These are phyloP conservation scores for Teunomyces funiuensis DNA, from an alignment of 805 yeast species.

Conservation along the genomic window DNA sequence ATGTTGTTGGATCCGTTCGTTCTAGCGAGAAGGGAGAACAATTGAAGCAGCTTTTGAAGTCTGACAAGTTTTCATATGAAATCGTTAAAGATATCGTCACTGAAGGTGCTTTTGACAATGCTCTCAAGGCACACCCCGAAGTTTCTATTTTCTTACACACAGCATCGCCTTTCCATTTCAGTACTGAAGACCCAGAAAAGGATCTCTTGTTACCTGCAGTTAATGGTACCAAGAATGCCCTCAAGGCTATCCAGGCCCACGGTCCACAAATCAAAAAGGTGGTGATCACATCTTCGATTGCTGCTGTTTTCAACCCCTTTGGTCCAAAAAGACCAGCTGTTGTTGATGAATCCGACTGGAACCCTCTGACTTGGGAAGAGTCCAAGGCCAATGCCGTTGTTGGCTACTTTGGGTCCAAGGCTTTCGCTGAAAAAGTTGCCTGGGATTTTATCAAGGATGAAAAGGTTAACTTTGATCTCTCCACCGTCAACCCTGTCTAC, in stretches of 20 bases:
- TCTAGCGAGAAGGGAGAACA: slow-evolving; percentile 21
- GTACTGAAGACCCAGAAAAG: slow-evolving; percentile 43
- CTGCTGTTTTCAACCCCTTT: slow-evolving; percentile 12
- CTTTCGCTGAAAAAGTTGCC: slow-evolving; percentile 35
- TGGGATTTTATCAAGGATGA: slow-evolving; percentile 25
- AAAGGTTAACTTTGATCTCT: slow-evolving; percentile 12
- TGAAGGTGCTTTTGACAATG: slow-evolving; percentile 48
- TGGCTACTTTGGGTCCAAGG: slow-evolving; percentile 30
- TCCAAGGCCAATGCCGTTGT: slow-evolving; percentile 17
- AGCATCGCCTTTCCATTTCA: slow-evolving; percentile 50
- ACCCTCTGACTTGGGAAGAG: slow-evolving; percentile 15
- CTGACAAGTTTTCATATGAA: slow-evolving; percentile 23
- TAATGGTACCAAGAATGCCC: slow-evolving; percentile 50
- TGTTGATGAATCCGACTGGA: slow-evolving; percentile 9
- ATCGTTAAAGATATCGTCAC: slow-evolving; percentile 32
- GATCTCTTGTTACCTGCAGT: slow-evolving; percentile 56
- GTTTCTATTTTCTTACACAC: slow-evolving; percentile 48
- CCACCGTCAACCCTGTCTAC: slow-evolving; percentile 14
- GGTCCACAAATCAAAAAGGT: slow-evolving; percentile 49
- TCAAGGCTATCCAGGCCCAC: slow-evolving; percentile 41
- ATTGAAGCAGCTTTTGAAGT: slow-evolving; percentile 12
- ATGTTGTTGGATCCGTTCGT: slow-evolving; percentile 54
- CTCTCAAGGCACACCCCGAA: slow-evolving; percentile 40
- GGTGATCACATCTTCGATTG: slow-evolving; percentile 56
- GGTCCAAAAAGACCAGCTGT: not conserved